These are phyloP conservation scores for Candida taoyuanica DNA, from an alignment of 805 yeast genomes.

Conservation along the genomic window DNA sequence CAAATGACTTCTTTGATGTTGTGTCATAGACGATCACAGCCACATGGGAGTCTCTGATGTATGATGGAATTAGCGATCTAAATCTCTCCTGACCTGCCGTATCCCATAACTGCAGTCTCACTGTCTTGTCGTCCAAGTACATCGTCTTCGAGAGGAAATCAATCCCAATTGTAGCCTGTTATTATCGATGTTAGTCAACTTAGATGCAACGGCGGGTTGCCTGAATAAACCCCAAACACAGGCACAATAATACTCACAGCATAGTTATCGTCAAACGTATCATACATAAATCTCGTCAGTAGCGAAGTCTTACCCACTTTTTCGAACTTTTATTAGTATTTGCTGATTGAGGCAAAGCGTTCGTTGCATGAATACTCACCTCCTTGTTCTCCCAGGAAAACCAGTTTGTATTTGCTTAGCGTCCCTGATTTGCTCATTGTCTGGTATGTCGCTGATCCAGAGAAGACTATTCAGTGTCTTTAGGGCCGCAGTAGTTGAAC, in stretches of 20 bases:
- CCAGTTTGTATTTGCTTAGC: constrained; percentile 72
- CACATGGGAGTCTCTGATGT: constrained; percentile 94
- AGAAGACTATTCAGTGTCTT: too few relatives aligned
- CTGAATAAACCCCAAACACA: too few relatives aligned
- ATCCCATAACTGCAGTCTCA: constrained; percentile 94
- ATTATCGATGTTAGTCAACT: background rate
- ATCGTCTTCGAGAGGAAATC: constrained; percentile 92
- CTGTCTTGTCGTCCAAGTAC: constrained; percentile 94
- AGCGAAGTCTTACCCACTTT: constrained; percentile 91
- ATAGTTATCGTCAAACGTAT: constrained; percentile 92
- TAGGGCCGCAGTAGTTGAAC: too few relatives aligned
- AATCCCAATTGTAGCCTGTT: constrained; percentile 88
- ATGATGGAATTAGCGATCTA: constrained; percentile 90
- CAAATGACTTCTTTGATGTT: constrained; percentile 79
- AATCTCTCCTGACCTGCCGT: constrained; percentile 97
- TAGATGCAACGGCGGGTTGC: too few relatives aligned
- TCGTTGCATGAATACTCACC: too few relatives aligned
- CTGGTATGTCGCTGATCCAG: background rate
- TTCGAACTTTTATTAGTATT: constrained; percentile 43
- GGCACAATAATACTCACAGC: constrained; percentile 35
- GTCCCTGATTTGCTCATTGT: constrained; percentile 26
- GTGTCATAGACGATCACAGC: constrained; percentile 96
- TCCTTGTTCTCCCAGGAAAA: constrained; percentile 88
- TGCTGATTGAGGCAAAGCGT: too few relatives aligned
- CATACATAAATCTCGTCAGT: constrained; percentile 97